Conservation (phyloP, 1,139 yeast species). For the Debaryomyces psychrophilus region DNA sequence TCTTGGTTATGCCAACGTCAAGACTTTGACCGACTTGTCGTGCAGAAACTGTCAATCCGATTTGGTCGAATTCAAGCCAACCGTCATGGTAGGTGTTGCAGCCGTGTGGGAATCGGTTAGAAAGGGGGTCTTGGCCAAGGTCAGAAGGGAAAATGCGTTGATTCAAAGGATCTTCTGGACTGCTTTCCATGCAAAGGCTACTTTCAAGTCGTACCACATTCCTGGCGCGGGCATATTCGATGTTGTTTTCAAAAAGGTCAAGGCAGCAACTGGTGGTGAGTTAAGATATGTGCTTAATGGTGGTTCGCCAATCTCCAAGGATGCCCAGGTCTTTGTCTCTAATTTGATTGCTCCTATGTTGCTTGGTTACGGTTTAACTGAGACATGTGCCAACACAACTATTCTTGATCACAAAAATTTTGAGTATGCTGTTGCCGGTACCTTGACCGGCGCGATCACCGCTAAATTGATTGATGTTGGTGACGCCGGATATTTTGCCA, state of each 20-base stretch:
- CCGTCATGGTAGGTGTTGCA: slow-evolving; percentile 97
- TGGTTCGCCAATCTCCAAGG: slow-evolving; percentile 87
- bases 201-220: slow-evolving; percentile 61
- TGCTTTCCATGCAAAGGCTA: slow-evolving; percentile 73
- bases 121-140: slow-evolving; percentile 84
- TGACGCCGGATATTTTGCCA: slow-evolving; percentile 91
- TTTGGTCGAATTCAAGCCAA: slow-evolving; percentile 83
- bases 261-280: slow-evolving; percentile 94
- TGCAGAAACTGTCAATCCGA: slow-evolving; percentile 88
- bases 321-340: slow-evolving; percentile 83
- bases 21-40: slow-evolving; percentile 83
- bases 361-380: slow-evolving; percentile 96
- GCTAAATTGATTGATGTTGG: slow-evolving; percentile 88
- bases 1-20: slow-evolving; percentile 90
- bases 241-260: slow-evolving; percentile 81
- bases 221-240: slow-evolving; percentile 72
- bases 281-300: slow-evolving; percentile 79
- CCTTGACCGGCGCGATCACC: slow-evolving; percentile 79
- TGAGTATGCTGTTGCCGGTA: slow-evolving; percentile 79
- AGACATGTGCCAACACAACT: slow-evolving; percentile 88
- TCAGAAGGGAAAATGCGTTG: slow-evolving; percentile 64
- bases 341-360: slow-evolving; percentile 85
- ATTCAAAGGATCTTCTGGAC: slow-evolving; percentile 88
- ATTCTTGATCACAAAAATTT: slow-evolving; percentile 66
- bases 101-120: slow-evolving; percentile 98